Conservation (phyloP, 2,329 filamentous ascomycete genomes). For the Pochonia chlamydosporia region DNA sequence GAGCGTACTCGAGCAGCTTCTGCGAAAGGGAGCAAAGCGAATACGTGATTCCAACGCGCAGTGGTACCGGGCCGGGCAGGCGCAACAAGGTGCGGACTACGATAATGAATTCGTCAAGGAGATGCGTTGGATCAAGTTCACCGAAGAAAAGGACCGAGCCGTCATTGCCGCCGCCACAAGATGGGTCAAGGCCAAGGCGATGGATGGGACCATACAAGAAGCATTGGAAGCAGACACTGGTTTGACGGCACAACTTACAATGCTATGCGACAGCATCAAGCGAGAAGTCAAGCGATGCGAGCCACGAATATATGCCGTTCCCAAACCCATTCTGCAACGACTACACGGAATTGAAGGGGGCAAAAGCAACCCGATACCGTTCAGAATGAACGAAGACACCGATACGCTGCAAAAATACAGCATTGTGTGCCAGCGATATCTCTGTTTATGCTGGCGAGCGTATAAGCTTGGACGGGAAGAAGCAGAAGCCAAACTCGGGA, state of each 20-base stretch:
- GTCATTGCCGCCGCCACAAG: neutral
- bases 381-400: neutral
- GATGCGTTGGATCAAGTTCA: neutral
- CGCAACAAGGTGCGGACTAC: neutral
- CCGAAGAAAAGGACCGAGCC: neutral
- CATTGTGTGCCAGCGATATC: neutral
- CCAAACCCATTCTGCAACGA: neutral
- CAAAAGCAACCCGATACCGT: neutral
- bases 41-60: neutral
- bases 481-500: neutral
- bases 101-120: neutral
- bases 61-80: neutral
- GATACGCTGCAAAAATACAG: neutral
- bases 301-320: neutral
- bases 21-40: neutral
- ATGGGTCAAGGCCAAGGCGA: neutral
- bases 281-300: neutral
- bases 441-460: neutral
- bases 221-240: neutral
- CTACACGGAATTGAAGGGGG: neutral
- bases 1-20: neutral
- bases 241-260: neutral
- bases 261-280: neutral
- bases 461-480: neutral
- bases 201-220: neutral